These are phyloP conservation scores for Ilyonectria mors-panacis DNA, from an alignment of 2,329 filamentous ascomycete genomes.

Conservation along the genomic window DNA sequence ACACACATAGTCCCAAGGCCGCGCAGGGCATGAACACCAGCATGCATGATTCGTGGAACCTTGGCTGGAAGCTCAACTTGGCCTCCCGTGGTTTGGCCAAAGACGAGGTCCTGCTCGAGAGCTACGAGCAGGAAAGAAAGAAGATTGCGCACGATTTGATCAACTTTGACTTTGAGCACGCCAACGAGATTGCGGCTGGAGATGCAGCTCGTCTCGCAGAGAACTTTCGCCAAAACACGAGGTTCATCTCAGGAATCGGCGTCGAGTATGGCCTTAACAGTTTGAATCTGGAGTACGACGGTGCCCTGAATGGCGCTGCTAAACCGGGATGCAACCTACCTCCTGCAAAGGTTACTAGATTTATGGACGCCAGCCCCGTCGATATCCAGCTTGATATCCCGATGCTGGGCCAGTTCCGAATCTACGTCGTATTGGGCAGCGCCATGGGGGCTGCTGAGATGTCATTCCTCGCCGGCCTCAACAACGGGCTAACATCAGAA, in stretches of 20 bases:
- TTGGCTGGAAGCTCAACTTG: conserved; percentile 66
- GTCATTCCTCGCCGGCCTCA: conserved; percentile 72
- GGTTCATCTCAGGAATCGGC: conserved; percentile 80
- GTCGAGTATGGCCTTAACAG: conserved; percentile 69
- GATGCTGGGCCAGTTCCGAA: conserved; percentile 80
- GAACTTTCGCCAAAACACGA: conserved; percentile 78
- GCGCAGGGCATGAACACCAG: conserved; percentile 77
- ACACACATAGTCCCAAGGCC: conserved; percentile 80
- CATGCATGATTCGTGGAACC: conserved; percentile 73
- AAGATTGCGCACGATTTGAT: conserved; percentile 72
- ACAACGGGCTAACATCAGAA: conserved; percentile 63
- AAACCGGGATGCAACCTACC: conserved; percentile 69
- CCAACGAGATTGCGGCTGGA: conserved; percentile 70
- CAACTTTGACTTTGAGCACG: conserved; percentile 70
- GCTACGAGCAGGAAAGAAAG: conserved; percentile 73
- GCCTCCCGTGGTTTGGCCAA: conserved; percentile 69
- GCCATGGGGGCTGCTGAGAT: conserved; percentile 60
- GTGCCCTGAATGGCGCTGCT: conserved; percentile 58
- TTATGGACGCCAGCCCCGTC: conserved; percentile 82
- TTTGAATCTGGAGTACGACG: conserved; percentile 58
- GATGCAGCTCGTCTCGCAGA: conserved; percentile 73
- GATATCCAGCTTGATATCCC: conserved; percentile 84
- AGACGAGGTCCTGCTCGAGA: conserved; percentile 65
- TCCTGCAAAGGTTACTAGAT: conserved; percentile 79
- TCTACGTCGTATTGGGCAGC: conserved; percentile 78